phyloP scores from a whole-genome alignment of 805 yeast genomes.

The Priceomyces haplophilus region DNA sequence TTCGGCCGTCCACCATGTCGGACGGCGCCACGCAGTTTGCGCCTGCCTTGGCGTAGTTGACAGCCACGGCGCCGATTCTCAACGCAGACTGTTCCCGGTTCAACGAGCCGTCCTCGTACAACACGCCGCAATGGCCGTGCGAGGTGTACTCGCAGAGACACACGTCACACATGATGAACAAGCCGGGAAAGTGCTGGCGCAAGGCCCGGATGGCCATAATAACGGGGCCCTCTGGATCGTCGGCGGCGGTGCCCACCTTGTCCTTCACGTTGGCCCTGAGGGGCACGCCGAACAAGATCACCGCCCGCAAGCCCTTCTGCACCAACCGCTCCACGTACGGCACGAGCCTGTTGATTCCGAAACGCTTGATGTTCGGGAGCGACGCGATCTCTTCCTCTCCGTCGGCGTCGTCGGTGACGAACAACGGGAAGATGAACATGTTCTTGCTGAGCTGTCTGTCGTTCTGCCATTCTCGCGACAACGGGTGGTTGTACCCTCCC shows the following conservation, averaged over 20 bases:
- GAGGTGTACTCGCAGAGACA: conserved; percentile 95
- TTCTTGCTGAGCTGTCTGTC: conserved; percentile 79
- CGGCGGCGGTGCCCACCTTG: conserved; percentile 81
- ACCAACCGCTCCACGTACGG: conserved; percentile 71
- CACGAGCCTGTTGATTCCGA: conserved; percentile 75
- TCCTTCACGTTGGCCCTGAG: conserved; percentile 75
- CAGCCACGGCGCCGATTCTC: conserved; percentile 91
- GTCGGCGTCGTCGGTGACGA: conserved; percentile 75
- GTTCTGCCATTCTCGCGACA: conserved; percentile 86
- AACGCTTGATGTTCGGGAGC: conserved; percentile 83
- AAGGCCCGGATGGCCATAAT: conserved; percentile 71
- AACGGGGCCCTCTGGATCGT: conserved; percentile 95
- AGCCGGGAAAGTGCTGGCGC: conserved; percentile 65
- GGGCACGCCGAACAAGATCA: conserved; percentile 90
- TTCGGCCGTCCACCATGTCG: conserved; percentile 96
- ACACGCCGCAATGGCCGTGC: conserved; percentile 97
- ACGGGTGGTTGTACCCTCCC: conserved; percentile 92
- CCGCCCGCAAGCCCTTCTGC: conserved; percentile 78
- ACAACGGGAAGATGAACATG: conserved; percentile 91
- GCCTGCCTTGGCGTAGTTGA: conserved; percentile 92
- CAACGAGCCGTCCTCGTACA: conserved; percentile 82
- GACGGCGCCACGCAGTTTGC: conserved; percentile 95
- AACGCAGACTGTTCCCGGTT: conserved; percentile 71
- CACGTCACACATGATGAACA: conserved; percentile 89
- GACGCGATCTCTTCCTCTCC: conserved; percentile 74